phyloP scores from a whole-genome alignment of 83 land plant species.

The Isoetes engelmannii region DNA sequence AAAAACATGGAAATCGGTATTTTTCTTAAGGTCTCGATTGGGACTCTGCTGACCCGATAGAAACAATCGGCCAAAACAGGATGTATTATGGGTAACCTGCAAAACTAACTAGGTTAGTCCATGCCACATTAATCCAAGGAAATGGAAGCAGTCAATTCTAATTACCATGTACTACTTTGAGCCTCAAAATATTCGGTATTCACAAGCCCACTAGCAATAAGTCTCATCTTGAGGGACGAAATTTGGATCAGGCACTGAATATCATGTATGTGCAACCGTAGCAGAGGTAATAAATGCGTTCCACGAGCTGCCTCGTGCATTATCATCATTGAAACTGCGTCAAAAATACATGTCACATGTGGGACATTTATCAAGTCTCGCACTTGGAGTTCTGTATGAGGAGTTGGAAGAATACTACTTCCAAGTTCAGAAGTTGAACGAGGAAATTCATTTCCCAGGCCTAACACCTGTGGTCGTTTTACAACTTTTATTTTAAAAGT shows the following conservation, averaged over 20 bases:
- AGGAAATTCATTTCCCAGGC: background rate
- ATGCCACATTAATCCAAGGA: background rate
- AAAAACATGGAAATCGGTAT: slow-evolving; percentile 27
- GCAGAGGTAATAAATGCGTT: slow-evolving; percentile 52
- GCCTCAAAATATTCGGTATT: slow-evolving; percentile 46
- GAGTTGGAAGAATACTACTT: too few relatives aligned
- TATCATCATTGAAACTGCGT: slow-evolving; percentile 42
- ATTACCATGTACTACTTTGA: slow-evolving; percentile 52
- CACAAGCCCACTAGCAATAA: slow-evolving; percentile 40
- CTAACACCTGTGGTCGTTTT: slow-evolving; percentile 8
- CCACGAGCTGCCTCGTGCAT: slow-evolving; percentile 57
- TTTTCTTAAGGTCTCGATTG: slow-evolving; percentile 17
- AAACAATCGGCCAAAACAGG: slow-evolving; percentile 26
- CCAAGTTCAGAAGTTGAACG: too few relatives aligned
- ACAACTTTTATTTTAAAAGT: slow-evolving; percentile 63
- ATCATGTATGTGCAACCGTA: slow-evolving; percentile 35
- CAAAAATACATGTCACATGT: slow-evolving; percentile 37
- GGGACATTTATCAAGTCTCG: slow-evolving; percentile 29
- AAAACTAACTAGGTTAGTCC: background rate
- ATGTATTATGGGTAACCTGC: slow-evolving; percentile 29
- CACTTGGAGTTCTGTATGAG: too few relatives aligned
- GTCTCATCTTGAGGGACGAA: slow-evolving; percentile 39
- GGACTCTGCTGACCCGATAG: slow-evolving; percentile 24
- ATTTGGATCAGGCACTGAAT: slow-evolving; percentile 36
- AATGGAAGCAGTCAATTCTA: background rate